Evolutionary conservation across 1,139 yeast genomes (phyloP).

Genomic region (Hyphopichia fennica): DNA sequence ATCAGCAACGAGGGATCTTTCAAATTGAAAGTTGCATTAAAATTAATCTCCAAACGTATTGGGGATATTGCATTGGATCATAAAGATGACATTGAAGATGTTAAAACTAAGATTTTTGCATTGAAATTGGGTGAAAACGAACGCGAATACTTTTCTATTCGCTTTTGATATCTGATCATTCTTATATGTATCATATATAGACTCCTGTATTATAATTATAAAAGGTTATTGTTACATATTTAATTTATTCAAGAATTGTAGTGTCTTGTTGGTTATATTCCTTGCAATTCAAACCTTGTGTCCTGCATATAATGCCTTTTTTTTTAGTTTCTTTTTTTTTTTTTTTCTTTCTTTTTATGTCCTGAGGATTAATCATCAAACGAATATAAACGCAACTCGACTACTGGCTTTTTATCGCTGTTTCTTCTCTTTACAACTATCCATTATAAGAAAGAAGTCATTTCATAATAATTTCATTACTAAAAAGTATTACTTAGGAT

Average conservation of each 20-base stretch:
- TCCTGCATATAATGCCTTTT: constrained; percentile 5
- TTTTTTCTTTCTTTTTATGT: neutral
- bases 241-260: neutral
- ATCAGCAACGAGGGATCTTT: constrained; percentile 28
- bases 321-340: constrained; percentile 1
- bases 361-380: neutral
- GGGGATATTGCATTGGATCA: constrained; percentile 39
- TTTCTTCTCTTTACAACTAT: neutral
- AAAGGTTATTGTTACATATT: neutral
- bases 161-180: constrained; percentile 7
- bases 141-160: constrained; percentile 31
- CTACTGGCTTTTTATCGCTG: neutral
- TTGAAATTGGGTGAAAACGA: constrained; percentile 53
- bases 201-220: neutral
- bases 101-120: constrained; percentile 25
- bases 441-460: no score
- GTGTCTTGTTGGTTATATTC: no score
- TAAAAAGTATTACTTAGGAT: no score
- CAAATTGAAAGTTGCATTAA: constrained; percentile 46
- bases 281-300: no score
- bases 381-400: neutral
- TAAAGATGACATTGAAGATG: constrained; percentile 12
- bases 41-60: constrained; percentile 50
- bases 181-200: neutral
- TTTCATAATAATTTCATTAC: no score